phyloP scores from a whole-genome alignment of 2,329 filamentous ascomycete species.

The Chalaropsis ovoidea region DNA sequence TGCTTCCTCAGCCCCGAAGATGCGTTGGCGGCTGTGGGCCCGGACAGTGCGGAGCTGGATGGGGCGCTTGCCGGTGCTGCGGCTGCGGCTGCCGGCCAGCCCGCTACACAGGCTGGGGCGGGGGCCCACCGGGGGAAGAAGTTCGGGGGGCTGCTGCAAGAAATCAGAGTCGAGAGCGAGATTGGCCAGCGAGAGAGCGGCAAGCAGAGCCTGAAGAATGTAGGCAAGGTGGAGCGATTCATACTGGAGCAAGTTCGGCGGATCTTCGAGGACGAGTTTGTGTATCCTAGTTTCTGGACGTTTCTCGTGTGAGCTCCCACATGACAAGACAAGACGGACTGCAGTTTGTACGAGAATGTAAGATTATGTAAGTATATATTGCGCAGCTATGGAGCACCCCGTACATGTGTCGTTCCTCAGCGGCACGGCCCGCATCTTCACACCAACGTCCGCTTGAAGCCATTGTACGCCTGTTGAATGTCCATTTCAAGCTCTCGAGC shows the following conservation, averaged over 20 bases:
- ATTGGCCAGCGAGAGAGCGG: slow-evolving; percentile 86
- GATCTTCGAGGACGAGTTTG: slow-evolving; percentile 97
- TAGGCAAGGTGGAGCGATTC: slow-evolving; percentile 96
- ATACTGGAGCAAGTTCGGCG: slow-evolving; percentile 90
- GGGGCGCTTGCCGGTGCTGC: slow-evolving; percentile 29
- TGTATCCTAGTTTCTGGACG: slow-evolving; percentile 97
- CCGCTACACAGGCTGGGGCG: background rate
- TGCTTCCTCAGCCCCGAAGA: slow-evolving; percentile 92
- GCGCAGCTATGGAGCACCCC: background rate
- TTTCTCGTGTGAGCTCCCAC: slow-evolving; percentile 58
- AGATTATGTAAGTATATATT: slow-evolving; percentile 4
- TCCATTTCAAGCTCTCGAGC: slow-evolving; percentile 83
- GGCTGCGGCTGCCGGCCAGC: background rate
- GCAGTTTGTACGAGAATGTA: slow-evolving; percentile 17
- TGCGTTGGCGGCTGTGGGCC: slow-evolving; percentile 60
- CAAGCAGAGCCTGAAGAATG: slow-evolving; percentile 94
- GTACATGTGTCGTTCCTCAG: background rate
- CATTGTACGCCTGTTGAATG: slow-evolving; percentile 87
- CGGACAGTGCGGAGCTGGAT: slow-evolving; percentile 33
- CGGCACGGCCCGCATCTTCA: slow-evolving; percentile 30
- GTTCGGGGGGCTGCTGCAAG: slow-evolving; percentile 71
- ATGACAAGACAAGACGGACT: background rate
- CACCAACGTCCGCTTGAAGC: slow-evolving; percentile 72
- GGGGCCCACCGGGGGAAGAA: slow-evolving; percentile 27
- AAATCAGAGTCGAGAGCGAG: slow-evolving; percentile 94